Conservation (phyloP, 352 stramenopile genomes). For the Phytophthora sp. region DNA sequence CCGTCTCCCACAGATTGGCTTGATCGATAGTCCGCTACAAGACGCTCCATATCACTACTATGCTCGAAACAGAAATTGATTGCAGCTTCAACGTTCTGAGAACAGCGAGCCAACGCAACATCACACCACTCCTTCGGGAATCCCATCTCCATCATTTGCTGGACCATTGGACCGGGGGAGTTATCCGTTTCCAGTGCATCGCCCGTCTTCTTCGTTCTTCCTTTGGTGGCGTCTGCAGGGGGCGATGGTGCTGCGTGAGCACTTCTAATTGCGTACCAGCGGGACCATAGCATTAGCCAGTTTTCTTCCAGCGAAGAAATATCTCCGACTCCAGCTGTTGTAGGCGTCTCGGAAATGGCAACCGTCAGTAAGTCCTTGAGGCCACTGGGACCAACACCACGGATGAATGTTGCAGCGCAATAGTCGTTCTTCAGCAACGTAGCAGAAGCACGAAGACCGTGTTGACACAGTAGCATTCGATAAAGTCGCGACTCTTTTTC, state of each 20-base stretch:
- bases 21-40: constrained; percentile 82
- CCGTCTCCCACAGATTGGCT: constrained; percentile 35
- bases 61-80: constrained; percentile 95
- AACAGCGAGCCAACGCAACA: constrained; percentile 83
- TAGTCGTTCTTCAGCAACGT: constrained; percentile 75
- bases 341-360: constrained; percentile 76
- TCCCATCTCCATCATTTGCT: constrained; percentile 95
- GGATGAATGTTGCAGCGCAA: constrained; percentile 72
- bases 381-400: constrained; percentile 52
- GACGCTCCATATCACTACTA: constrained; percentile 90
- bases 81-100: constrained; percentile 89
- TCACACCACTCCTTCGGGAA: constrained; percentile 94
- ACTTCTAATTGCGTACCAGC: constrained; percentile 70
- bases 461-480: constrained; percentile 80
- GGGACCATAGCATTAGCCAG: constrained; percentile 80
- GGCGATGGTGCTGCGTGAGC: constrained; percentile 50
- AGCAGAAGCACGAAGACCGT: constrained; percentile 72
- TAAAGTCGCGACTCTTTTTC: constrained; percentile 80
- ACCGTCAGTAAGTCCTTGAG: constrained; percentile 73
- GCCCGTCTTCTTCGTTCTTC: constrained; percentile 41
- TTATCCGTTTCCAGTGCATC: constrained; percentile 38
- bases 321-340: constrained; percentile 66
- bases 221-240: constrained; percentile 16
- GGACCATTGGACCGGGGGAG: constrained; percentile 71
- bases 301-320: constrained; percentile 81